A percentile compares a stretch with the other conserved stretches of the same genome.
phyloP scores from a whole-genome alignment of 2,329 filamentous ascomycete species.

The Diaporthe humulicola region DNA sequence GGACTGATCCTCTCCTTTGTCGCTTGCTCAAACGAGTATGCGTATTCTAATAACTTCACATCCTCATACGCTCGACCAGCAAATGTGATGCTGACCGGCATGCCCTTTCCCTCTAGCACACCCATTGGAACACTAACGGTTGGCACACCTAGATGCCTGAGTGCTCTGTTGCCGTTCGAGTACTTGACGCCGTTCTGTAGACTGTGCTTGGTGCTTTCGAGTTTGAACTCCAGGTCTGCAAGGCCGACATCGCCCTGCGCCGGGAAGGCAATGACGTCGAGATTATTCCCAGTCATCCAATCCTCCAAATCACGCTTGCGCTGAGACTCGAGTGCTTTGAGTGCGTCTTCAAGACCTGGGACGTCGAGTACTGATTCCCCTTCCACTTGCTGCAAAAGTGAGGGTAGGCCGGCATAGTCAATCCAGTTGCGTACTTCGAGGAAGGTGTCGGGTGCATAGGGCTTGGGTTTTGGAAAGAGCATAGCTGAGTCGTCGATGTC shows the following conservation, averaged over 20 bases:
- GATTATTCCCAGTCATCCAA: conserved; percentile 58
- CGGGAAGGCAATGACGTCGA: conserved; percentile 64
- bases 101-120: conserved; percentile 55
- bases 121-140: conserved; percentile 69
- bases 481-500: conserved; percentile 52
- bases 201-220: conserved; percentile 51
- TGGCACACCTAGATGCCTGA: conserved; percentile 68
- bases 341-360: conserved; percentile 55
- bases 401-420: not conserved
- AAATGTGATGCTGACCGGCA: conserved; percentile 68
- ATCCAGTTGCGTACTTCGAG: not conserved
- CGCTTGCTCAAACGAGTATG: conserved; percentile 42
- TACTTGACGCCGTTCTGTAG: conserved; percentile 66
- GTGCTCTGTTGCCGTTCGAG: conserved; percentile 64
- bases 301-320: conserved; percentile 64
- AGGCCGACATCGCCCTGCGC: conserved; percentile 63
- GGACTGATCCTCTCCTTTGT: not conserved
- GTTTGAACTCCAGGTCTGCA: conserved; percentile 59
- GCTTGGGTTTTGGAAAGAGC: conserved; percentile 52
- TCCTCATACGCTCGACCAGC: conserved; percentile 63
- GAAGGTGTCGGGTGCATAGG: conserved; percentile 10
- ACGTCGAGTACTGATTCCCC: conserved; percentile 54
- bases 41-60: conserved; percentile 45
- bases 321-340: conserved; percentile 60
- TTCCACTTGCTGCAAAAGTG: conserved; percentile 34